Evolutionary conservation across 1,284 basidiomycete genomes (phyloP).

Genomic region (Ceratobasidium sp.): DNA sequence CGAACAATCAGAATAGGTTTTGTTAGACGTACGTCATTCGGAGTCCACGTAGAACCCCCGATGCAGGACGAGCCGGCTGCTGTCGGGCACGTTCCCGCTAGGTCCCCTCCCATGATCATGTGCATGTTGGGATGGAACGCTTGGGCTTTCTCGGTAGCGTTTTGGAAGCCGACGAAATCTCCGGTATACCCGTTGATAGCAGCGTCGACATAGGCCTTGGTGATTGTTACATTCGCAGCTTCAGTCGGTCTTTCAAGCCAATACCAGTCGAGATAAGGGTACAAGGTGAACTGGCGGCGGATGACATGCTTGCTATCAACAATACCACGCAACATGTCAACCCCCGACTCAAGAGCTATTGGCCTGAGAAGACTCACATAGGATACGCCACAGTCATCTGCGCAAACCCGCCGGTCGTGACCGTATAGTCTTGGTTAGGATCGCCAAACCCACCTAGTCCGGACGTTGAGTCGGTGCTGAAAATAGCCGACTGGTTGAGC

Average conservation of each 20-base stretch:
- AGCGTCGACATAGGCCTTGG: slow-evolving; percentile 32
- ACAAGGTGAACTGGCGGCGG: slow-evolving; percentile 29
- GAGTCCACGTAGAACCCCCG: slow-evolving; percentile 38
- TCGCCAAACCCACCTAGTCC: slow-evolving; percentile 41
- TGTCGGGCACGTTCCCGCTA: slow-evolving; percentile 41
- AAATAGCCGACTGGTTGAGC: slow-evolving; percentile 27
- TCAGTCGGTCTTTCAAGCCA: slow-evolving; percentile 40
- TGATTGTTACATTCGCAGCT: slow-evolving; percentile 41
- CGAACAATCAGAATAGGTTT: slow-evolving; percentile 7
- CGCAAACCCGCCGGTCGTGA: slow-evolving; percentile 40
- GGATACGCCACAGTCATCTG: slow-evolving; percentile 36
- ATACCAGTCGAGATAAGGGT: slow-evolving; percentile 42
- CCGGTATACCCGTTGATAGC: slow-evolving; percentile 42
- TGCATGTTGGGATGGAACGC: slow-evolving; percentile 43
- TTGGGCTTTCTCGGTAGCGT: slow-evolving; percentile 44
- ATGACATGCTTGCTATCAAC: slow-evolving; percentile 24
- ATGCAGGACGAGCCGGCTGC: slow-evolving; percentile 37
- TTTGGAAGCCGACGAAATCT: slow-evolving; percentile 44
- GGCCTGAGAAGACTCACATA: slow-evolving; percentile 15
- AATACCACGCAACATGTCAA: neutral
- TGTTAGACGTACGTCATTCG: slow-evolving; percentile 40
- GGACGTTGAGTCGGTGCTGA: slow-evolving; percentile 6
- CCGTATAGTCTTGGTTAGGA: slow-evolving; percentile 36
- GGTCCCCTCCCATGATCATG: slow-evolving; percentile 42
- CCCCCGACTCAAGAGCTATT: neutral